Conservation (phyloP, 108 stramenopile species). For the Seminavis robusta region DNA sequence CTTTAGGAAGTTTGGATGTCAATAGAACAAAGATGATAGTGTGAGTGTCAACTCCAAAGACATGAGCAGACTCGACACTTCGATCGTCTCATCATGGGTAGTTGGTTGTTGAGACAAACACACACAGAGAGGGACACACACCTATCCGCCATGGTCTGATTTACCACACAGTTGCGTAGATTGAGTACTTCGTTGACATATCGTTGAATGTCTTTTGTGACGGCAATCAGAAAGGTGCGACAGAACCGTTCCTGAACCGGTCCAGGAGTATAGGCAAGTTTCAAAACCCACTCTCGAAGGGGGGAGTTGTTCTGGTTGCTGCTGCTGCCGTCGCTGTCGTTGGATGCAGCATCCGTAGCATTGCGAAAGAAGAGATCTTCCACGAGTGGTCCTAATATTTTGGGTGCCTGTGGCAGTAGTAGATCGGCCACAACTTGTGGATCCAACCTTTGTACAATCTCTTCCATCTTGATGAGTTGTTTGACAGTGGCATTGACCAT, state of each 20-base stretch:
- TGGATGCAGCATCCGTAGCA: too few relatives aligned
- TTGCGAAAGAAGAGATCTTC: slow-evolving; percentile 51
- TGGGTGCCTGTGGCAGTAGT: slow-evolving; percentile 65
- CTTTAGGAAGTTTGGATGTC: too few relatives aligned
- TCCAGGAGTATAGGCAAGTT: too few relatives aligned
- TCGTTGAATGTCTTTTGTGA: slow-evolving; percentile 63
- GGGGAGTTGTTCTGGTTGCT: slow-evolving; percentile 50
- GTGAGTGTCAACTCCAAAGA: too few relatives aligned
- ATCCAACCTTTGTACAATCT: slow-evolving; percentile 73
- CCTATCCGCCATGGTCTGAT: slow-evolving; percentile 84
- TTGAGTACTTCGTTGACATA: slow-evolving; percentile 71
- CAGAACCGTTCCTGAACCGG: too few relatives aligned
- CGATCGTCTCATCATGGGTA: too few relatives aligned
- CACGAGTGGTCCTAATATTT: too few relatives aligned
- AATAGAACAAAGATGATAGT: too few relatives aligned
- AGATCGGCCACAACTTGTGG: slow-evolving; percentile 51
- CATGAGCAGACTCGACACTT: too few relatives aligned
- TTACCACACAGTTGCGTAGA: slow-evolving; percentile 77
- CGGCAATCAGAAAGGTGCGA: slow-evolving; percentile 29
- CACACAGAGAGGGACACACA: too few relatives aligned
- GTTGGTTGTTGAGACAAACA: too few relatives aligned
- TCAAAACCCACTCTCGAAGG: slow-evolving; percentile 9
- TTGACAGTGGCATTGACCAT: slow-evolving; percentile 90
- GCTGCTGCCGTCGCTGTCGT: too few relatives aligned
- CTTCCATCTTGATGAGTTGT: slow-evolving; percentile 70